Evolutionary conservation across 441 rosid genomes (phyloP).

Genomic region (Macaranga tanarius): DNA sequence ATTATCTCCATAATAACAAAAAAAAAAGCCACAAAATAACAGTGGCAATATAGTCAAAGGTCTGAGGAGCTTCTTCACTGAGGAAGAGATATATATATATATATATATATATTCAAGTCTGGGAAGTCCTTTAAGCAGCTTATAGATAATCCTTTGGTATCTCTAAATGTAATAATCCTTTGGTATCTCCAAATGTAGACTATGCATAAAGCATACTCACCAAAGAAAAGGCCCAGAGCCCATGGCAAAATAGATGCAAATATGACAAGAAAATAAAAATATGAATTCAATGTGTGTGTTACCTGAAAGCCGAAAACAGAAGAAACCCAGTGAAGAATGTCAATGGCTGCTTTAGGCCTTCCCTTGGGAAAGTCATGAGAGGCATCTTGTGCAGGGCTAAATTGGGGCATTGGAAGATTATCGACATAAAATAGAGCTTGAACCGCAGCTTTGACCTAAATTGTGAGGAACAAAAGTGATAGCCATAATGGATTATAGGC

Average conservation of each 20-base stretch:
- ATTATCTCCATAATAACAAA: background rate
- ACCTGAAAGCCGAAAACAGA: constrained; percentile 97
- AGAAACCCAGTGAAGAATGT: constrained; percentile 95
- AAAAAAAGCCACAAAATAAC: background rate
- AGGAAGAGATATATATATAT: no score
- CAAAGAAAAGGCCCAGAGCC: constrained; percentile 9
- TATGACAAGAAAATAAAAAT: constrained; percentile 9
- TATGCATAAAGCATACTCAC: background rate
- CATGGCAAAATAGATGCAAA: constrained; percentile 16
- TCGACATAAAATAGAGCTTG: constrained; percentile 56
- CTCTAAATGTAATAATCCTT: background rate
- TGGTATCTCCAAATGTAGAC: background rate
- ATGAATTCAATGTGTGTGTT: constrained; percentile 18
- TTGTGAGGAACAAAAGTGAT: constrained; percentile 17
- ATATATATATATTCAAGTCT: no score
- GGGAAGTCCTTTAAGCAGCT: background rate
- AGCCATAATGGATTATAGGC: constrained; percentile 23
- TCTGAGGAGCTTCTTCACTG: background rate
- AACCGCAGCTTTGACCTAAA: constrained; percentile 85
- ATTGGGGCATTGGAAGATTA: constrained; percentile 63
- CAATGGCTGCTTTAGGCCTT: constrained; percentile 47
- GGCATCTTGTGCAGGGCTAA: constrained; percentile 27
- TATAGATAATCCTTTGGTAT: background rate
- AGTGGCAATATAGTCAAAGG: background rate
- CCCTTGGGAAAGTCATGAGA: constrained; percentile 39